Evolutionary conservation across 352 stramenopile genomes (phyloP).

Genomic region (Globisporangium irregulare): DNA sequence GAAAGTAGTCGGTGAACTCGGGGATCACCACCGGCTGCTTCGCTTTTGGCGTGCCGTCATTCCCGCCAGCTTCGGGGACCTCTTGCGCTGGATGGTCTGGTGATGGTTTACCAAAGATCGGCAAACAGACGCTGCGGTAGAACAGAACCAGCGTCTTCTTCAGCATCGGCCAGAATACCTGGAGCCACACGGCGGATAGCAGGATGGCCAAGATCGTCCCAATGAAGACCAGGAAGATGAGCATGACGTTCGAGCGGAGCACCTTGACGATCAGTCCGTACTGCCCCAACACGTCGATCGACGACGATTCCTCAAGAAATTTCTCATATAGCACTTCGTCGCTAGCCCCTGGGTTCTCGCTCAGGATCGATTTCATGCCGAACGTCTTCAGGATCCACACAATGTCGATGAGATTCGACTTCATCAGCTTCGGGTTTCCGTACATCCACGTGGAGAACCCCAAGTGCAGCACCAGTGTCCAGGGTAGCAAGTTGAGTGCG

Average conservation of each 20-base stretch:
- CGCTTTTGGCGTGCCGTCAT: background rate
- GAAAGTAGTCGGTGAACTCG: conserved; percentile 71
- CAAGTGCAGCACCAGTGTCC: conserved; percentile 67
- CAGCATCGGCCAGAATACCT: conserved; percentile 20
- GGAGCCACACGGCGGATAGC: conserved; percentile 50
- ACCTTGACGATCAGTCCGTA: conserved; percentile 67
- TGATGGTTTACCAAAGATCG: background rate
- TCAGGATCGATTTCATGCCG: background rate
- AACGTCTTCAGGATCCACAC: background rate
- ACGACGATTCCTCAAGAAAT: conserved; percentile 2
- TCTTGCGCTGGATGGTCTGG: background rate
- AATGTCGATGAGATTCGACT: conserved; percentile 11
- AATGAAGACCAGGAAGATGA: conserved; percentile 67
- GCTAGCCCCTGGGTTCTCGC: background rate
- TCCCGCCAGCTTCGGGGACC: background rate
- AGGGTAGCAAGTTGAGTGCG: conserved; percentile 54
- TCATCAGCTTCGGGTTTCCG: conserved; percentile 37
- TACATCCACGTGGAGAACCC: conserved; percentile 87
- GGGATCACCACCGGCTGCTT: conserved; percentile 30
- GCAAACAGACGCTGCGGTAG: background rate
- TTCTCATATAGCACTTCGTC: conserved; percentile 15
- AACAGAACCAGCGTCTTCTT: background rate
- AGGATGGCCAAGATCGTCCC: conserved; percentile 45
- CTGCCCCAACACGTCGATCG: conserved; percentile 43
- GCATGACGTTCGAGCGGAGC: conserved; percentile 65